Evolutionary conservation across 306 rosid genomes (phyloP).

Genomic region (Gastrolobium villosum): DNA sequence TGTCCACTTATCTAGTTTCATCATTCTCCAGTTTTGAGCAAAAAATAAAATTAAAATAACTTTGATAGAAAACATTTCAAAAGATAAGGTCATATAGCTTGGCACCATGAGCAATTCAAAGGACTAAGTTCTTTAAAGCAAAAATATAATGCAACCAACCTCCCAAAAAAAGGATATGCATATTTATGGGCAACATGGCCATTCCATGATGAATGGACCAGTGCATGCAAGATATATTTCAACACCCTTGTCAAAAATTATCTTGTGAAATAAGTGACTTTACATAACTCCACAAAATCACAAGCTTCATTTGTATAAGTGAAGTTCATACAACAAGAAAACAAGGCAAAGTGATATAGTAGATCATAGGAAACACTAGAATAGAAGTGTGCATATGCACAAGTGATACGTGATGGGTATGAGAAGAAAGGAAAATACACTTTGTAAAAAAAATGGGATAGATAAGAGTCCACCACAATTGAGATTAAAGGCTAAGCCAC

Average conservation of each 20-base stretch:
- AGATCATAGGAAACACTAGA: conserved; percentile 8
- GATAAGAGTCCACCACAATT: no score
- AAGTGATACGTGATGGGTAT: no score
- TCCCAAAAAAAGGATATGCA: background rate
- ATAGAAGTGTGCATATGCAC: background rate
- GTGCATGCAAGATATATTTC: conserved; percentile 37
- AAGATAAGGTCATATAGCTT: conserved; percentile 35
- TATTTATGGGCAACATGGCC: conserved; percentile 10
- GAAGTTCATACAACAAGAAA: conserved; percentile 18
- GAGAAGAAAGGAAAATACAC: no score
- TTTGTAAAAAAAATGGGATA: no score
- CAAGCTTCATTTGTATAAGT: conserved; percentile 21
- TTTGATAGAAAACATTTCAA: conserved; percentile 42
- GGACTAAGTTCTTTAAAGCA: conserved; percentile 5
- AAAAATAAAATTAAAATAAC: conserved; percentile 2
- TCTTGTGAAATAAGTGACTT: conserved; percentile 19
- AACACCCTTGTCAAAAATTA: conserved; percentile 23
- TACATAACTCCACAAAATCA: conserved; percentile 19
- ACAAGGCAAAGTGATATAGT: conserved; percentile 2
- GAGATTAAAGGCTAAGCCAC: no score
- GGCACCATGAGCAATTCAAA: conserved; percentile 13
- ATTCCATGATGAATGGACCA: conserved; percentile 28
- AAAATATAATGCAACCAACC: conserved; percentile 31
- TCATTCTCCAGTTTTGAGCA: conserved; percentile 33
- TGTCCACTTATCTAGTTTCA: conserved; percentile 29